Percentiles rank a stretch among this genome's conserved stretches.
phyloP scores from a whole-genome alignment of 495 filamentous ascomycete genomes.

The Trichoderma erinaceum region DNA sequence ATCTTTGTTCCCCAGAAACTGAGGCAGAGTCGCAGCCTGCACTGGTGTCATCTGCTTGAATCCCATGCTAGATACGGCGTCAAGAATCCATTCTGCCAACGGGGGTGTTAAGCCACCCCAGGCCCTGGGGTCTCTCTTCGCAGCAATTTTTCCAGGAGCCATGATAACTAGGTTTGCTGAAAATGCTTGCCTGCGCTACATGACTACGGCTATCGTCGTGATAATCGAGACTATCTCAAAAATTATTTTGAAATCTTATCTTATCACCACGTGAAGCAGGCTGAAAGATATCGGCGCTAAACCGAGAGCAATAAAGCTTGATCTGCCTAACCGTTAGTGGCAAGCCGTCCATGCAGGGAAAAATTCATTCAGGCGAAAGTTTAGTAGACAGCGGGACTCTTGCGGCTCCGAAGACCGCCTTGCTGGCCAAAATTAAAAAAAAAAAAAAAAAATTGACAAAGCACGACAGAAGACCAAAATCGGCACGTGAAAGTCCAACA shows the following conservation, averaged over 20 bases:
- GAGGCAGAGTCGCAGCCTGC: slow-evolving; percentile 85
- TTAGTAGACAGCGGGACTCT: no score
- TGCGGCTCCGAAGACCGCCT: not conserved
- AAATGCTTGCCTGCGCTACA: not conserved
- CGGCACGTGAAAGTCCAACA: slow-evolving; percentile 12
- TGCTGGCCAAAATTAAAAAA: not conserved
- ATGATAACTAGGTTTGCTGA: slow-evolving; percentile 21
- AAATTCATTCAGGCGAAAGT: not conserved
- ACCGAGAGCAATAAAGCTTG: not conserved
- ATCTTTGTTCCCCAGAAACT: slow-evolving; percentile 91
- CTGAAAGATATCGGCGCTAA: not conserved
- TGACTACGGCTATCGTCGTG: not conserved
- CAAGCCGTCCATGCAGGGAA: not conserved
- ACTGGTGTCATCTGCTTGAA: slow-evolving; percentile 89
- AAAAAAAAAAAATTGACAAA: not conserved
- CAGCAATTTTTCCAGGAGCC: slow-evolving; percentile 30
- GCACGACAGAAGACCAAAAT: not conserved
- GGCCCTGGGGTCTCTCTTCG: slow-evolving; percentile 49
- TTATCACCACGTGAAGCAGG: not conserved
- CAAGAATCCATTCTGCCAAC: slow-evolving; percentile 85
- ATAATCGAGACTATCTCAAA: not conserved
- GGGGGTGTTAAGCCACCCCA: slow-evolving; percentile 75
- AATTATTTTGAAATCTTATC: slow-evolving; percentile 6
- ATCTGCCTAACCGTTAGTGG: not conserved
- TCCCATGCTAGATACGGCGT: slow-evolving; percentile 76